Evolutionary conservation across 2,329 filamentous ascomycete genomes (phyloP).

Genomic region (Curvularia eragrostidis): DNA sequence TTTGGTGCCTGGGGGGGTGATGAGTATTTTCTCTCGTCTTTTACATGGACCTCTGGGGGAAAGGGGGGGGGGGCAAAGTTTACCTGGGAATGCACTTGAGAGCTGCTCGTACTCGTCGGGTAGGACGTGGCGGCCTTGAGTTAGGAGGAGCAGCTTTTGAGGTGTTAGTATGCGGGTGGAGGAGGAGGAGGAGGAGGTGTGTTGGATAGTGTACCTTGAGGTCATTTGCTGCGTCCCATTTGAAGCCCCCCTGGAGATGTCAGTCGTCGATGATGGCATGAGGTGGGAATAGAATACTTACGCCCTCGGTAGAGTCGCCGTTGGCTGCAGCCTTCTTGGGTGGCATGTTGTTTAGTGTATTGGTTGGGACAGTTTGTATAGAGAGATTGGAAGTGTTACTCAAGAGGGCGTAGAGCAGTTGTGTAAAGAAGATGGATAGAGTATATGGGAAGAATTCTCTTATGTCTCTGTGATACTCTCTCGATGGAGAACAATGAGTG

Average conservation of each 20-base stretch:
- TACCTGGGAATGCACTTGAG: constrained; percentile 25
- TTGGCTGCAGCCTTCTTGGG: constrained; percentile 13
- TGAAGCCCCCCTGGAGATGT: constrained; percentile 18
- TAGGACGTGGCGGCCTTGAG: constrained; percentile 21
- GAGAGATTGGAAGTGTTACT: background rate
- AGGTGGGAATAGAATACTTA: background rate
- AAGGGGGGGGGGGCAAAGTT: too few species aligned
- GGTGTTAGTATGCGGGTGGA: constrained; percentile 33
- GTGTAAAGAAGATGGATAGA: background rate
- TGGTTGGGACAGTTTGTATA: background rate
- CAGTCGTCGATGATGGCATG: background rate
- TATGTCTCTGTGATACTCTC: background rate
- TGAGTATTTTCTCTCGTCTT: too few species aligned
- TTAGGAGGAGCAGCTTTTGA: constrained; percentile 33
- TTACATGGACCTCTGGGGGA: too few species aligned
- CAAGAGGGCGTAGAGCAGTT: background rate
- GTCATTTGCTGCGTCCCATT: constrained; percentile 26
- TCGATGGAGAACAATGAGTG: background rate
- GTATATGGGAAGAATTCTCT: background rate
- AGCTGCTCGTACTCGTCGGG: constrained; percentile 25
- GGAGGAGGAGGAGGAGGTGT: too few species aligned
- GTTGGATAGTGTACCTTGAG: constrained; percentile 12
- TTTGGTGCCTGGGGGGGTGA: constrained; percentile 10
- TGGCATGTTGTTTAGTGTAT: constrained; percentile 10
- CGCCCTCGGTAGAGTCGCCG: background rate